phyloP scores from a whole-genome alignment of 148 eudicot genomes.

The Heliosperma pusillum region DNA sequence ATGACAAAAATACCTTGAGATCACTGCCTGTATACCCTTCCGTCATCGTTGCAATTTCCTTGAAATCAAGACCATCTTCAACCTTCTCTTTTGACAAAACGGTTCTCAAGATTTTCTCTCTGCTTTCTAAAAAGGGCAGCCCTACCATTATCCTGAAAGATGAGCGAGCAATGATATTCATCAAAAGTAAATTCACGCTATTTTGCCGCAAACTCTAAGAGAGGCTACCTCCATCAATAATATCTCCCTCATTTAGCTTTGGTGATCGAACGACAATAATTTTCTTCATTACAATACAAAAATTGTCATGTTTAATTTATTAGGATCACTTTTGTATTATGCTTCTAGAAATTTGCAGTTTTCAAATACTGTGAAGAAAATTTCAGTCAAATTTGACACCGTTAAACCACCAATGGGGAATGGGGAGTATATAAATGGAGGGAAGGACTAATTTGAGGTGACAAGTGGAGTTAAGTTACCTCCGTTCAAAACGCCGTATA shows the following conservation, averaged over 20 bases:
- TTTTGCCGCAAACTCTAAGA: background rate
- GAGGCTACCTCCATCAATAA: background rate
- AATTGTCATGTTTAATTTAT: too few relatives aligned
- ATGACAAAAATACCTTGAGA: conserved; percentile 54
- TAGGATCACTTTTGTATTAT: too few relatives aligned
- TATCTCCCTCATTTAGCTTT: too few relatives aligned
- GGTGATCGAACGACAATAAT: too few relatives aligned
- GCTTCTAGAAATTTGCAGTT: too few relatives aligned
- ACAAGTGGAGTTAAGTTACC: conserved; percentile 36
- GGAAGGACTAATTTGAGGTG: too few relatives aligned
- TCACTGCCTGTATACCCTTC: conserved; percentile 92
- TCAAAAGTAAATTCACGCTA: background rate
- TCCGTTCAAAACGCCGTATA: conserved; percentile 91
- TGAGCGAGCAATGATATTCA: background rate
- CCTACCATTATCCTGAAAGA: conserved; percentile 75
- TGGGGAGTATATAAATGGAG: too few relatives aligned
- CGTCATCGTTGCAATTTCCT: conserved; percentile 78
- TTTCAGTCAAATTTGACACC: too few relatives aligned
- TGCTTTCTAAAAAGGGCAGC: conserved; percentile 66
- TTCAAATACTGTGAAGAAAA: too few relatives aligned
- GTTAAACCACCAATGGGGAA: too few relatives aligned
- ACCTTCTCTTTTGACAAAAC: conserved; percentile 81
- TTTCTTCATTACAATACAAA: too few relatives aligned
- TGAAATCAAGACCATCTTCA: conserved; percentile 46
- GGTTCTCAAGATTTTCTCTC: conserved; percentile 85